Conservation (phyloP, 345 rosid genomes). For the Heritiera littoralis region DNA sequence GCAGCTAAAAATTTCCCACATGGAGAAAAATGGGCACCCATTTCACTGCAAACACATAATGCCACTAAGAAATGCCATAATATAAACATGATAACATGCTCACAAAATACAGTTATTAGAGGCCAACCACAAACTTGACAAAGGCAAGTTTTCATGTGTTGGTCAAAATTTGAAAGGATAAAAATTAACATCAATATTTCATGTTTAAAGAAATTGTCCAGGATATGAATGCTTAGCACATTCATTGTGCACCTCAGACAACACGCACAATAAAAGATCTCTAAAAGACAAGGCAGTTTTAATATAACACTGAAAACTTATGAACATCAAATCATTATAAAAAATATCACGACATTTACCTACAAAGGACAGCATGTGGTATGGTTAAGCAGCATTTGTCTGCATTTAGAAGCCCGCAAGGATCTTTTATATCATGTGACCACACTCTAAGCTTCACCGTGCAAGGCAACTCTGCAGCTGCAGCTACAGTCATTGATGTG, state of each 20-base stretch:
- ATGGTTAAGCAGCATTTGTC: constrained; percentile 70
- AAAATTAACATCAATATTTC: not conserved
- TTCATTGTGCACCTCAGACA: not conserved
- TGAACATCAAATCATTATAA: constrained; percentile 4
- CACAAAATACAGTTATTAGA: constrained; percentile 5
- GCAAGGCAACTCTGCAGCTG: constrained; percentile 94
- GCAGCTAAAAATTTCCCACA: constrained; percentile 97
- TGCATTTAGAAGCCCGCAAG: constrained; percentile 60
- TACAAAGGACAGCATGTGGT: constrained; percentile 96
- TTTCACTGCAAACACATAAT: constrained; percentile 67
- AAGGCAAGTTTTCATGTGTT: not conserved
- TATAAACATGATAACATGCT: constrained; percentile 15
- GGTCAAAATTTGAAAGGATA: not conserved
- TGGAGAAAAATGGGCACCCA: constrained; percentile 99
- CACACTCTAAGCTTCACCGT: constrained; percentile 91
- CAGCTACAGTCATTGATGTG: constrained; percentile 69
- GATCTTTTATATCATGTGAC: constrained; percentile 75
- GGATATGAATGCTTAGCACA: not conserved
- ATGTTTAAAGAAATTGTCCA: not conserved
- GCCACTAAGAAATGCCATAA: constrained; percentile 9
- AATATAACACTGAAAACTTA: not conserved
- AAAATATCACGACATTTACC: constrained; percentile 44
- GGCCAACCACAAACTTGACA: not conserved
- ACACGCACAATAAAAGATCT: not conserved
- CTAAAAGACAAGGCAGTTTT: not conserved